Evolutionary conservation across 805 yeast species (phyloP).

Genomic region (Spathaspora arborariae): DNA sequence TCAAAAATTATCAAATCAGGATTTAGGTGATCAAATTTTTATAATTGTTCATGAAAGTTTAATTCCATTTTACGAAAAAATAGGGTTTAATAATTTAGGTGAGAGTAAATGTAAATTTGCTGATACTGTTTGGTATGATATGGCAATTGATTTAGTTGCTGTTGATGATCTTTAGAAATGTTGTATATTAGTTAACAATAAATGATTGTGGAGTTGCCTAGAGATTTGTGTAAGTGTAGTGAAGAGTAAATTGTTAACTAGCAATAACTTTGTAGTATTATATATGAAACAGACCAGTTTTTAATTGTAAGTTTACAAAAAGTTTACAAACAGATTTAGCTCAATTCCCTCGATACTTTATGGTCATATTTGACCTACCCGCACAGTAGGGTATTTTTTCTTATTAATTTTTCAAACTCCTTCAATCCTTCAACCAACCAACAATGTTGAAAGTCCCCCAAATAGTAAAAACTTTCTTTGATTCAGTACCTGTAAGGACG

Average conservation of each 20-base stretch:
- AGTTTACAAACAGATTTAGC: no score
- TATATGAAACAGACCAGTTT: no score
- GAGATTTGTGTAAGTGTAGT: no score
- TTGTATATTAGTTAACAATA: neutral
- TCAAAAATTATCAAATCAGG: constrained; percentile 85
- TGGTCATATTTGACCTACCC: no score
- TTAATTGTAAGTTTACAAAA: no score
- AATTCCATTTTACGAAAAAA: constrained; percentile 71
- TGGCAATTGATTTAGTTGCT: constrained; percentile 44
- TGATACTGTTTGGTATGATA: constrained; percentile 58
- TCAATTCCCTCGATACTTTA: no score
- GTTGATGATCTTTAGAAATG: constrained; percentile 33
- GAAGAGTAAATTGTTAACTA: no score
- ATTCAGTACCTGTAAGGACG: constrained; percentile 46
- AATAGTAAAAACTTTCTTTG: constrained; percentile 43
- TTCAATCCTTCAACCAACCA: neutral
- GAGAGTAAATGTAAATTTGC: constrained; percentile 56
- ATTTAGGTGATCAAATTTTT: constrained; percentile 73
- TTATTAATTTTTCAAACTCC: neutral
- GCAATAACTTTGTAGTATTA: no score
- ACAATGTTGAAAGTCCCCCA: constrained; percentile 27
- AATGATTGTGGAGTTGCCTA: neutral
- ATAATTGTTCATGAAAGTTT: constrained; percentile 69
- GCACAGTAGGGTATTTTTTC: no score
- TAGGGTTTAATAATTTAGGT: constrained; percentile 77